A percentile compares a stretch with the other conserved stretches of the same genome.
These are phyloP conservation scores for Phlyctochytrium bullatum DNA, from an alignment of 192 early-diverging fungal genomes.

Conservation along the genomic window DNA sequence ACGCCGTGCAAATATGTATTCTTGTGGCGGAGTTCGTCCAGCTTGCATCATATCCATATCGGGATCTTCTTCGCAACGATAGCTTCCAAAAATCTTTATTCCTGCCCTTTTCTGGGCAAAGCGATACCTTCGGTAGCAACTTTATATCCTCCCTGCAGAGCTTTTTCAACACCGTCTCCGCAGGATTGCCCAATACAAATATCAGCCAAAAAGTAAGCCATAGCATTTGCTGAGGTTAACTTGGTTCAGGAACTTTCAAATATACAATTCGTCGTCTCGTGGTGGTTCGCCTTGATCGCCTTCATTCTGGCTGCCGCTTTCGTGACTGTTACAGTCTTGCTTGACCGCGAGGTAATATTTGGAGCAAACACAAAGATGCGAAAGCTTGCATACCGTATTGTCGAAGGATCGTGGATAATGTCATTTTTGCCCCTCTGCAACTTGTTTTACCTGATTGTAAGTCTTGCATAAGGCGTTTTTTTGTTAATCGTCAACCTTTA, in stretches of 20 bases:
- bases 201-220: neutral
- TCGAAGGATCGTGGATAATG: conserved; percentile 20
- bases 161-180: conserved; percentile 13
- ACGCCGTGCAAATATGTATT: conserved; percentile 69
- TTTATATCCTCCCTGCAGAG: conserved; percentile 12
- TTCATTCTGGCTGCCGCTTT: conserved; percentile 5
- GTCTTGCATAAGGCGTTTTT: neutral
- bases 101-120: neutral
- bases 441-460: conserved; percentile 29
- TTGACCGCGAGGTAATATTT: conserved; percentile 1
- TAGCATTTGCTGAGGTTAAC: neutral
- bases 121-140: conserved; percentile 8
- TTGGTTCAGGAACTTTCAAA: conserved; percentile 5
- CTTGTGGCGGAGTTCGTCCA: conserved; percentile 77
- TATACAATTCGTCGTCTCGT: conserved; percentile 29
- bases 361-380: conserved; percentile 3
- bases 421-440: conserved; percentile 22
- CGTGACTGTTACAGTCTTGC: neutral
- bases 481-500: conserved; percentile 3
- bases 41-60: conserved; percentile 72
- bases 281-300: conserved; percentile 30
- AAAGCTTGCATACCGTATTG: neutral
- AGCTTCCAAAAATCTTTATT: conserved; percentile 23
- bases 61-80: conserved; percentile 53
- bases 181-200: conserved; percentile 15